Percentiles rank a stretch among this genome's conserved stretches.
These are phyloP conservation scores for Ophiorrhiza pumila DNA, from an alignment of 257 asterid genomes.

Conservation along the genomic window DNA sequence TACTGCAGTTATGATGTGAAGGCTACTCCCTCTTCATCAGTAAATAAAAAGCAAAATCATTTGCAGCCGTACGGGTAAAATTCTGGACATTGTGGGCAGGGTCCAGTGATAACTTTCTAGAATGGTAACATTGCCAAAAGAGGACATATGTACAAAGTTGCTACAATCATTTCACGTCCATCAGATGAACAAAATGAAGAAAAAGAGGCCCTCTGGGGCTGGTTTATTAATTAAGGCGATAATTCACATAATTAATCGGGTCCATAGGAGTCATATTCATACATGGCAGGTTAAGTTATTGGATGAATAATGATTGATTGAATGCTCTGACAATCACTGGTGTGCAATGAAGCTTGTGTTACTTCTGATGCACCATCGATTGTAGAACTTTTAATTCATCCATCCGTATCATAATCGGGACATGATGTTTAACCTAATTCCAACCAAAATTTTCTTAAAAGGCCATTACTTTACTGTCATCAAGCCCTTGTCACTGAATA, in stretches of 20 bases:
- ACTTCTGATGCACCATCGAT: constrained; percentile 6
- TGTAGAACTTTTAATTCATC: neutral
- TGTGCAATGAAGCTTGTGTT: neutral
- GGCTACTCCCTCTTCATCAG: neutral
- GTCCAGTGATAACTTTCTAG: neutral
- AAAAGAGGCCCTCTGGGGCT: neutral
- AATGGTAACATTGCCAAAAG: neutral
- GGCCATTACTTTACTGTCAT: neutral
- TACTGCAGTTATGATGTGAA: neutral
- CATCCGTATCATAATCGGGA: neutral
- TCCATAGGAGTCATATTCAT: neutral
- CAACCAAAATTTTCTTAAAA: neutral
- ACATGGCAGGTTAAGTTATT: constrained; percentile 2
- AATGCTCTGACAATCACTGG: neutral
- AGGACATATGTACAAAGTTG: neutral
- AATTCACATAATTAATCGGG: constrained; percentile 14
- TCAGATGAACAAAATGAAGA: neutral
- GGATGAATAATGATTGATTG: neutral
- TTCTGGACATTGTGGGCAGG: neutral
- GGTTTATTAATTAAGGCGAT: constrained; percentile 1
- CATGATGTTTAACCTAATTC: constrained; percentile 7
- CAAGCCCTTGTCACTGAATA: too few relatives aligned
- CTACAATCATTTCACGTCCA: constrained; percentile 4
- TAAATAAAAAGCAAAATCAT: neutral
- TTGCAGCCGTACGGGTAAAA: neutral